phyloP scores from a whole-genome alignment of 1,284 basidiomycete species.

The Cryptococcus sp. region DNA sequence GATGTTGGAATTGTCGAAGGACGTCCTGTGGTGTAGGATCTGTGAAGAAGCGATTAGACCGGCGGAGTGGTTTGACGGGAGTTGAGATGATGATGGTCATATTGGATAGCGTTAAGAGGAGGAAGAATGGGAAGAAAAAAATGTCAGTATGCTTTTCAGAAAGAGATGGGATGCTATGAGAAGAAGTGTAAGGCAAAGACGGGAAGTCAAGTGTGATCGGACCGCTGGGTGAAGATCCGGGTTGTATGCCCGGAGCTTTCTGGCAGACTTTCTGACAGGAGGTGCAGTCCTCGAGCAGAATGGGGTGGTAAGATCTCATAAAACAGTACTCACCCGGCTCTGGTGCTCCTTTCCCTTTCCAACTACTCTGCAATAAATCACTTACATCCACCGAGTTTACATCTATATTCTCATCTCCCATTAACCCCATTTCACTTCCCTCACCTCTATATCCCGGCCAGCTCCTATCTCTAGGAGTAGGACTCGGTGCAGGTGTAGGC shows the following conservation, averaged over 20 bases:
- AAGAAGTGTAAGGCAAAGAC: no score
- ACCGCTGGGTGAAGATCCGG: no score
- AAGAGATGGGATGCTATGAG: no score
- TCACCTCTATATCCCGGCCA: conserved; percentile 8
- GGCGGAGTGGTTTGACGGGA: not conserved
- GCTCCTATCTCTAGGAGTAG: conserved; percentile 15
- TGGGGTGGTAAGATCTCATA: not conserved
- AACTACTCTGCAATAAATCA: not conserved
- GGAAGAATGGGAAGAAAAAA: not conserved
- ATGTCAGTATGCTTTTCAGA: no score
- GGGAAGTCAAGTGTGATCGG: no score
- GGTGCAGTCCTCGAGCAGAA: not conserved
- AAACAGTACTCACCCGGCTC: not conserved
- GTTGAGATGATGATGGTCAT: not conserved
- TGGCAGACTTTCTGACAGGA: no score
- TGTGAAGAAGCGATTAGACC: conserved; percentile 7
- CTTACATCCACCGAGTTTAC: not conserved
- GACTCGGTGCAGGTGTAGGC: conserved; percentile 32
- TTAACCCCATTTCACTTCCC: not conserved
- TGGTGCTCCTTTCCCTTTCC: not conserved
- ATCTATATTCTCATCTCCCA: not conserved
- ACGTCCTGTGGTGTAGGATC: conserved; percentile 8
- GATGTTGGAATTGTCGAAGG: conserved; percentile 15
- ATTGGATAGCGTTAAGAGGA: not conserved
- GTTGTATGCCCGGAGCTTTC: no score